Conservation (phyloP, 768 basidiomycete genomes). For the Russula brevipes region DNA sequence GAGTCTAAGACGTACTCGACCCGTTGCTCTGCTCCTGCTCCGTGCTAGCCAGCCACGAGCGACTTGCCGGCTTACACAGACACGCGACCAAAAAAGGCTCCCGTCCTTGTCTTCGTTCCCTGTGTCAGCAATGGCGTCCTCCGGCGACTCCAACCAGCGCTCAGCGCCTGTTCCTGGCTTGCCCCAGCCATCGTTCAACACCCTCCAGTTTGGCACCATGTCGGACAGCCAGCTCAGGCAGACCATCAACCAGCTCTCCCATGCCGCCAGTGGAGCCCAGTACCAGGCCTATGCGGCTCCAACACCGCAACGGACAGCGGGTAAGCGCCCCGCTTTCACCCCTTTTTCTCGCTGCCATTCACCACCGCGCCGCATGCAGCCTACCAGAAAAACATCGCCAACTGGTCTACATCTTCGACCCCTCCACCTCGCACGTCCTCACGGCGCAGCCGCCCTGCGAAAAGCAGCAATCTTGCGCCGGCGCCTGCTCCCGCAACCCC, state of each 20-base stretch:
- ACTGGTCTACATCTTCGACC: constrained; percentile 59
- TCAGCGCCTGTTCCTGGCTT: constrained; percentile 2
- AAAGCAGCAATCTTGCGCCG: constrained; percentile 41
- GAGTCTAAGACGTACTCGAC: no score
- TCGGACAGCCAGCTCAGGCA: constrained; percentile 60
- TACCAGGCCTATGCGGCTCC: constrained; percentile 34
- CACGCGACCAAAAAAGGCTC: constrained; percentile 27
- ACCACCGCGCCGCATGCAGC: constrained; percentile 32
- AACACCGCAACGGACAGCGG: constrained; percentile 29
- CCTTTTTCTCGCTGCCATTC: neutral
- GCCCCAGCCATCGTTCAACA: constrained; percentile 16
- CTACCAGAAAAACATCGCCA: constrained; percentile 65
- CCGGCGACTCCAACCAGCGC: constrained; percentile 20
- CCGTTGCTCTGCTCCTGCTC: no score
- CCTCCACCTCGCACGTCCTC: constrained; percentile 49
- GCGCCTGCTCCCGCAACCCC: constrained; percentile 25
- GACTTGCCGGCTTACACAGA: neutral
- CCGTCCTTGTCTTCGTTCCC: constrained; percentile 12
- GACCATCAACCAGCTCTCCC: constrained; percentile 50
- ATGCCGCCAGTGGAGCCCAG: constrained; percentile 34
- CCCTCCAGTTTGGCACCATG: constrained; percentile 40
- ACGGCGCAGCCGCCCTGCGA: constrained; percentile 36
- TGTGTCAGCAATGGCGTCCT: constrained; percentile 24
- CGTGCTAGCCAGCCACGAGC: neutral
- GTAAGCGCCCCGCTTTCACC: neutral